Percentiles rank a stretch among this genome's conserved stretches.
phyloP scores from a whole-genome alignment of 2,329 filamentous ascomycete species.

The Chaetomium olivaceum region DNA sequence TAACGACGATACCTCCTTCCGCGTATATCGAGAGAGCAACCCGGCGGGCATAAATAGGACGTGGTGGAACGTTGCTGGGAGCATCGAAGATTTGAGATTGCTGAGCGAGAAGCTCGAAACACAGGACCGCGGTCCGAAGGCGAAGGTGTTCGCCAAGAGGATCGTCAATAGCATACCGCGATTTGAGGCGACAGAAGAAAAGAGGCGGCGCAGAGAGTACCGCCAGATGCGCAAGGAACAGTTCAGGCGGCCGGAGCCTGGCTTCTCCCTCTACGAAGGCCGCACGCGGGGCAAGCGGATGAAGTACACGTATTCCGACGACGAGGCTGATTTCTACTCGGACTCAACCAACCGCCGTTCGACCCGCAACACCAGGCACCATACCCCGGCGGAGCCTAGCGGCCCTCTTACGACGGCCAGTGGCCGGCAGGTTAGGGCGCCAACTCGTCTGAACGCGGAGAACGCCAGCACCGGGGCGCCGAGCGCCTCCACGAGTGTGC shows the following conservation, averaged over 20 bases:
- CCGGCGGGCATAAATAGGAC: slow-evolving; percentile 71
- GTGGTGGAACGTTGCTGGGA: slow-evolving; percentile 92
- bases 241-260: slow-evolving; percentile 83
- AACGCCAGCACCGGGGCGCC: slow-evolving; percentile 49
- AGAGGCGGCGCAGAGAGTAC: slow-evolving; percentile 91
- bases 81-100: slow-evolving; percentile 78
- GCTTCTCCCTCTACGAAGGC: slow-evolving; percentile 92
- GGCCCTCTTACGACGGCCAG: slow-evolving; percentile 73
- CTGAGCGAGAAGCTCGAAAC: slow-evolving; percentile 75
- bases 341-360: slow-evolving; percentile 67
- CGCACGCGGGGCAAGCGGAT: slow-evolving; percentile 93
- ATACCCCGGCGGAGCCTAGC: slow-evolving; percentile 68
- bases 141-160: slow-evolving; percentile 73
- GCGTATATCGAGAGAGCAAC: slow-evolving; percentile 92
- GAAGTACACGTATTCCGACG: slow-evolving; percentile 94
- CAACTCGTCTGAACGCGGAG: slow-evolving; percentile 65
- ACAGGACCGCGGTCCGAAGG: slow-evolving; percentile 77
- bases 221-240: slow-evolving; percentile 80
- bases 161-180: slow-evolving; percentile 79
- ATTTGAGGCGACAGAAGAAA: slow-evolving; percentile 95
- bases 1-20: slow-evolving; percentile 88
- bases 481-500: slow-evolving; percentile 49
- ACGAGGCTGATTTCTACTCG: slow-evolving; percentile 65
- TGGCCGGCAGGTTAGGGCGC: slow-evolving; percentile 78
- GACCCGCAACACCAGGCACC: slow-evolving; percentile 70